These are phyloP conservation scores for Candida sanyaensis DNA, from an alignment of 1,139 yeast genomes.

Conservation along the genomic window DNA sequence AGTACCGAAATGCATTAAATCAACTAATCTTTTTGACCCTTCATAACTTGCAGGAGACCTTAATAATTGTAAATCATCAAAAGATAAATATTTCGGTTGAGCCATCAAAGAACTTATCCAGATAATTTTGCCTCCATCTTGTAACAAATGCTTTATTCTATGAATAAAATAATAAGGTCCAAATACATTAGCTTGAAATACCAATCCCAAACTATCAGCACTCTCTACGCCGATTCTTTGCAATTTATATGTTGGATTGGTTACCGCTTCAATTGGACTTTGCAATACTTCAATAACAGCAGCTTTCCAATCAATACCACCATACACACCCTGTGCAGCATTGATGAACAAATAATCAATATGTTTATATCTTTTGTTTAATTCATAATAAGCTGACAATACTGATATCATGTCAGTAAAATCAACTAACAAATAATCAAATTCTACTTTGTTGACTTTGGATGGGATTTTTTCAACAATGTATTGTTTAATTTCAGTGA, in stretches of 20 bases:
- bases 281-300: slow-evolving; percentile 67
- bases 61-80: slow-evolving; percentile 73
- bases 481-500: slow-evolving; percentile 56
- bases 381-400: slow-evolving; percentile 69
- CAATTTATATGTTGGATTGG: slow-evolving; percentile 80
- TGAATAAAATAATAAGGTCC: slow-evolving; percentile 87
- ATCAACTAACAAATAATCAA: slow-evolving; percentile 84
- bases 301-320: slow-evolving; percentile 81
- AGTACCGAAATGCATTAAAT: slow-evolving; percentile 75
- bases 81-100: slow-evolving; percentile 65
- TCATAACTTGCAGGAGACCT: slow-evolving; percentile 74
- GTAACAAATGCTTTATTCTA: slow-evolving; percentile 54
- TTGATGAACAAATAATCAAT: slow-evolving; percentile 82
- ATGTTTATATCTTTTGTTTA: slow-evolving; percentile 59
- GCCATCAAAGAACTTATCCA: slow-evolving; percentile 90
- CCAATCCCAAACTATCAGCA: slow-evolving; percentile 74
- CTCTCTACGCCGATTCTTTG: slow-evolving; percentile 77
- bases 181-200: slow-evolving; percentile 93
- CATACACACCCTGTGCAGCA: slow-evolving; percentile 87
- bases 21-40: slow-evolving; percentile 88
- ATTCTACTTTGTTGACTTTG: slow-evolving; percentile 64
- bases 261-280: slow-evolving; percentile 76
- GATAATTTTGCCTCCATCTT: slow-evolving; percentile 61
- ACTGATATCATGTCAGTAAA: slow-evolving; percentile 91
- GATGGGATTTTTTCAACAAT: slow-evolving; percentile 33